phyloP scores from a whole-genome alignment of 164 flowering plant genomes.

The Tetracentron sinense region DNA sequence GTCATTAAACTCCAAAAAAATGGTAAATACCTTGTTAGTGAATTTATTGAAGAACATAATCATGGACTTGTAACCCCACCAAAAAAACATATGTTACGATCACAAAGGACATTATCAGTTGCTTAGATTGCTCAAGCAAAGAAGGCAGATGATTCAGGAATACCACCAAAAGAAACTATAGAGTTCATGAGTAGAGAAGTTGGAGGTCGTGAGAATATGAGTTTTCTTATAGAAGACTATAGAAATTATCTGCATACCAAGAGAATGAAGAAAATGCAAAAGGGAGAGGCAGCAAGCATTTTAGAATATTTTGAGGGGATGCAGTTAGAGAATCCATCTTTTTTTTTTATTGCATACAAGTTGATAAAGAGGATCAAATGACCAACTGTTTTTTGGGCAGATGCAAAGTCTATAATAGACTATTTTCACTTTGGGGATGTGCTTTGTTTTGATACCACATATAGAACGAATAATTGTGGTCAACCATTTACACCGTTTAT shows the following conservation, averaged over 20 bases:
- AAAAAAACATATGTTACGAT: background rate
- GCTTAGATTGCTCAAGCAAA: background rate
- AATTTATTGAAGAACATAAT: background rate
- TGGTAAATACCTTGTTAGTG: background rate
- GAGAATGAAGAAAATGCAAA: background rate
- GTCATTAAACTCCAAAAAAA: too few relatives aligned
- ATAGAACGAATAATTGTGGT: background rate
- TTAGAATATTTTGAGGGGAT: background rate
- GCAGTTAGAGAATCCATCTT: background rate
- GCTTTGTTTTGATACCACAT: background rate
- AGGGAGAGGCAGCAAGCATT: background rate
- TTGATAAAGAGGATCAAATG: background rate
- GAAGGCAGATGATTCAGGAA: background rate
- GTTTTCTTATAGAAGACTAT: background rate
- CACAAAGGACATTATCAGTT: background rate
- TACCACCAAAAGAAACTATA: background rate
- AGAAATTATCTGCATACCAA: background rate
- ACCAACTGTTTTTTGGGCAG: background rate
- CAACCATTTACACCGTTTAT: background rate
- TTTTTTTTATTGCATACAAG: background rate
- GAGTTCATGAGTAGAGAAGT: background rate
- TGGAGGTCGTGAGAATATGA: background rate
- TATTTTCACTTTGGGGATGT: background rate
- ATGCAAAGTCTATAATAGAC: background rate
- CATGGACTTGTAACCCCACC: background rate